Base-by-base conservation (phyloP, 2,329 filamentous ascomycete species). In the Ascomycota sp. region DNA sequence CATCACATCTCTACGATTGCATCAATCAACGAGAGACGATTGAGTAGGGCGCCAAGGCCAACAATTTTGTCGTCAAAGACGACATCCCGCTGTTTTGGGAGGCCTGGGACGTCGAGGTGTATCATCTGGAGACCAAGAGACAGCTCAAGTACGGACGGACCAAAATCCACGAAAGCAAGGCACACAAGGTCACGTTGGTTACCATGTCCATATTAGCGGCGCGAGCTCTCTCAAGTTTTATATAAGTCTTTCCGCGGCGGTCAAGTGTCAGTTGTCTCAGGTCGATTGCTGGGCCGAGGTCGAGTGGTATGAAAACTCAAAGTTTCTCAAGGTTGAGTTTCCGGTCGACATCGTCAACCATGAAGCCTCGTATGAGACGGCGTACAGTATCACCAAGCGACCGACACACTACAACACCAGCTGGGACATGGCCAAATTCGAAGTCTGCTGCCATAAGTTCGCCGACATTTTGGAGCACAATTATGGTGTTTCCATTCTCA, bases 241-340 rank as follows among this genome's bases (percentile, higher is more conserved):
- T 13, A 78, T 95, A 43, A 83, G 70, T 33, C 65, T 98, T 13
- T 63, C 72, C 3, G 77, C 81, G 2, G 66, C 71, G 10, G 54
- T 78, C 13, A 61, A 70, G 30, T 68, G 69, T 24, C 43, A 53
- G 26, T 38, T 43, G 8, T 76, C 75, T 0, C 74, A 71, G 38
- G 66, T 95, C 11, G 78, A 91, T 38, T 73, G 86, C 37, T 65
- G 71, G 25, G 77, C 75, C 30, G 81, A 91, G 40, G 80, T 95
- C n/a, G 81, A 94, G 47, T 98, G 89, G 89, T 78, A 76, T 40
- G 89, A 98, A 52, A 82, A 72, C 9, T 94, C 89, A 76, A 92
- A 89, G 48, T 95, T 95, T 63, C 67, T 98, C 46, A 98, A 98
- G 61, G 86, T 95, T 30, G 89, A 98, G 50, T 98, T 98, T 55